Percentiles rank a stretch among this genome's conserved stretches.
phyloP scores from a whole-genome alignment of 2,329 filamentous ascomycete species.

The Talaromyces atroroseus region DNA sequence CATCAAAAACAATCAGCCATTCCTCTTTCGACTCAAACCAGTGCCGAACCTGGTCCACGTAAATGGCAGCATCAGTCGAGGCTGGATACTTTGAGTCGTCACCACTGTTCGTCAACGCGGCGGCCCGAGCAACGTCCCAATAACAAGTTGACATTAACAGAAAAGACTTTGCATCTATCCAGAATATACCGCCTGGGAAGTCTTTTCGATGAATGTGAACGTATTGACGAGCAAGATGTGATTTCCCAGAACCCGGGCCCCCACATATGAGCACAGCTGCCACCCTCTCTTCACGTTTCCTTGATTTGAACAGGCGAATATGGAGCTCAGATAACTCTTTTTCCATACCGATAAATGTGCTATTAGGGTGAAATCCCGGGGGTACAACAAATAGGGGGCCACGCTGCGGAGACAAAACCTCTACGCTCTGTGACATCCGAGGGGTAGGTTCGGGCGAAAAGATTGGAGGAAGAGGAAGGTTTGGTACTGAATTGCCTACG shows the following conservation, averaged over 20 bases:
- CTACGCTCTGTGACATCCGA: constrained; percentile 20
- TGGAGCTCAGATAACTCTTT: constrained; percentile 56
- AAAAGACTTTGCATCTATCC: constrained; percentile 59
- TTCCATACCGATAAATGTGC: constrained; percentile 57
- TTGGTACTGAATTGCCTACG: constrained; percentile 28
- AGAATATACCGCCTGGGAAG: constrained; percentile 64
- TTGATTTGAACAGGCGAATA: constrained; percentile 53
- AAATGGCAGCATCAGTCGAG: constrained; percentile 40
- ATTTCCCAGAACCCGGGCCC: constrained; percentile 63
- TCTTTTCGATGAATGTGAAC: constrained; percentile 54
- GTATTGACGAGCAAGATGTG: constrained; percentile 63
- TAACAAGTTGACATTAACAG: constrained; percentile 58
- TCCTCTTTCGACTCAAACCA: constrained; percentile 59
- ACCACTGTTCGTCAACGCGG: constrained; percentile 44
- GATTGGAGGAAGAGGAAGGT: constrained; percentile 16
- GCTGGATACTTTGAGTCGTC: constrained; percentile 31
- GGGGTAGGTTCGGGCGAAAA: constrained; percentile 17
- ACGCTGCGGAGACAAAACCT: constrained; percentile 20
- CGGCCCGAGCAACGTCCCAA: constrained; percentile 60
- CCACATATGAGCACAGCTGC: constrained; percentile 60
- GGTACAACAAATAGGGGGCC: constrained; percentile 44
- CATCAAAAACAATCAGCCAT: constrained; percentile 65
- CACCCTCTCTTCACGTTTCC: constrained; percentile 54
- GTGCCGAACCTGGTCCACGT: constrained; percentile 53
- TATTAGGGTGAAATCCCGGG: constrained; percentile 57